phyloP scores from a whole-genome alignment of 768 basidiomycete genomes.

The Rhizopogon vulgaris region DNA sequence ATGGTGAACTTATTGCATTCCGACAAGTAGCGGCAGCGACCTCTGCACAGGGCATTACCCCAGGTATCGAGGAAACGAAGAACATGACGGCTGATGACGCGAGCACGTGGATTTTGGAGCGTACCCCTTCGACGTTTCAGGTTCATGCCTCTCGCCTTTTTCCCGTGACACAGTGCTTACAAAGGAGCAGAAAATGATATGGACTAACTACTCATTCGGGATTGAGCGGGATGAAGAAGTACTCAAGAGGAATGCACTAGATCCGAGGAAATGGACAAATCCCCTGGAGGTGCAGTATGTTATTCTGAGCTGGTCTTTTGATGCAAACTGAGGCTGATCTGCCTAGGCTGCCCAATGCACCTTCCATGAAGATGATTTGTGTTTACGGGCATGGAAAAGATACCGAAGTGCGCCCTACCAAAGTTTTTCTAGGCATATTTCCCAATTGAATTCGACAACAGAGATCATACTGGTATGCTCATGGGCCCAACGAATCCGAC shows the following conservation, averaged over 20 bases:
- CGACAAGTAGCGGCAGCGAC: conserved; percentile 27
- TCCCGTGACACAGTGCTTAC: background rate
- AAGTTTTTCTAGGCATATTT: background rate
- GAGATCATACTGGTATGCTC: conserved; percentile 52
- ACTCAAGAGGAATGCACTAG: conserved; percentile 60
- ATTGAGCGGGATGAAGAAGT: conserved; percentile 70
- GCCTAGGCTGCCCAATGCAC: conserved; percentile 75
- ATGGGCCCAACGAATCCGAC: conserved; percentile 63
- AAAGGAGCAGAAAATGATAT: conserved; percentile 63
- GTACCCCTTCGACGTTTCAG: conserved; percentile 81
- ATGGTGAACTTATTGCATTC: conserved; percentile 84
- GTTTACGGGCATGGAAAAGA: conserved; percentile 95
- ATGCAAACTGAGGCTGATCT: background rate
- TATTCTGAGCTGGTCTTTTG: background rate
- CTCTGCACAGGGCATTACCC: conserved; percentile 3
- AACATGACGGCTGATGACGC: conserved; percentile 82
- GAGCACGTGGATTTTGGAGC: conserved; percentile 72
- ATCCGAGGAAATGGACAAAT: conserved; percentile 88
- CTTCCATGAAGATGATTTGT: conserved; percentile 88
- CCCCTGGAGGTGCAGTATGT: conserved; percentile 72
- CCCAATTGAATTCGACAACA: background rate
- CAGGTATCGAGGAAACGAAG: conserved; percentile 14
- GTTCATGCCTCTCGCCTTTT: conserved; percentile 25
- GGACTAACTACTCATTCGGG: conserved; percentile 81
- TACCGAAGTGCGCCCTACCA: conserved; percentile 59